Evolutionary conservation across 2,329 filamentous ascomycete genomes (phyloP).

Genomic region (Rhytidhysteron rufulum): DNA sequence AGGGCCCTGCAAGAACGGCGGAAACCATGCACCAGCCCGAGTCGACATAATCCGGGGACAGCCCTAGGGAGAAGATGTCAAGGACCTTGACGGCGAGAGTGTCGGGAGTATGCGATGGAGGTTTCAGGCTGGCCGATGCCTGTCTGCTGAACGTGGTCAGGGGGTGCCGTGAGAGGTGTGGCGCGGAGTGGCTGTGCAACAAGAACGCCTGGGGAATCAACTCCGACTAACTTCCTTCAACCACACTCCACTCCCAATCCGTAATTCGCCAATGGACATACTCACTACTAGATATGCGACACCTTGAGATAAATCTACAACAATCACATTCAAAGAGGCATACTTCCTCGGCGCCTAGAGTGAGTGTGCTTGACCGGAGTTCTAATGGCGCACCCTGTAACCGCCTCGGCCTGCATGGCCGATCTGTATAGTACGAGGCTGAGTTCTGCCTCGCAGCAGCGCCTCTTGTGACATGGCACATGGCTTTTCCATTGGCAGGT

Average conservation of each 20-base stretch:
- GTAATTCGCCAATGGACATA: not conserved
- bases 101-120: not conserved
- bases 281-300: not conserved
- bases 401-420: constrained; percentile 2
- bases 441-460: constrained; percentile 3
- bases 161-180: not conserved
- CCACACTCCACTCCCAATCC: not conserved
- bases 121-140: not conserved
- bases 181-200: not conserved
- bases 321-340: not conserved
- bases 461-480: constrained; percentile 1
- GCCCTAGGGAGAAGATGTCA: not conserved
- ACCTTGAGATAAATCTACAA: too few relatives aligned
- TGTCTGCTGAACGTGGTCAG: not conserved
- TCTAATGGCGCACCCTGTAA: not conserved
- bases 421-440: constrained; percentile 1
- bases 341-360: not conserved
- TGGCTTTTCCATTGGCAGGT: too few relatives aligned
- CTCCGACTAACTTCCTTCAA: not conserved
- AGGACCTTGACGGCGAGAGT: not conserved
- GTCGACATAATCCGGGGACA: not conserved
- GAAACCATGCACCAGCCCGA: too few relatives aligned
- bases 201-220: not conserved
- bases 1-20: constrained; percentile 1
- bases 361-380: not conserved